Evolutionary conservation across 2,329 filamentous ascomycete species (phyloP).

Genomic region (Trichophyton schoenleinii): DNA sequence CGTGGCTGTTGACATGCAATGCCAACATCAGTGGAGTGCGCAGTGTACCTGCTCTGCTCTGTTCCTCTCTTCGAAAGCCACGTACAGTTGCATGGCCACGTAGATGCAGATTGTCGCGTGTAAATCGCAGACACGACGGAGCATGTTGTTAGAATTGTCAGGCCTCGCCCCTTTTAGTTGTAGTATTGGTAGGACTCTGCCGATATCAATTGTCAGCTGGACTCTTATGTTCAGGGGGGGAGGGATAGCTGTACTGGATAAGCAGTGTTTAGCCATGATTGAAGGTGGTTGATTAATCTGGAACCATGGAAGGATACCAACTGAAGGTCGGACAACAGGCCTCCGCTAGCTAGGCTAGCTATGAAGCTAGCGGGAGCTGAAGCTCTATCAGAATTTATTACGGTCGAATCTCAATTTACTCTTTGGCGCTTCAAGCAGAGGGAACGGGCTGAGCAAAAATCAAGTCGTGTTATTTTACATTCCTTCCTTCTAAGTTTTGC

Average conservation of each 20-base stretch:
- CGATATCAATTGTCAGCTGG: neutral
- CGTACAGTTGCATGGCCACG: neutral
- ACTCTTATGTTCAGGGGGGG: neutral
- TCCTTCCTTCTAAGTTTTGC: constrained; percentile 3
- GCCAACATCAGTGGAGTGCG: neutral
- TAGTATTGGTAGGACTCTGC: neutral
- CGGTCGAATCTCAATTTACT: neutral
- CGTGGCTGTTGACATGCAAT: neutral
- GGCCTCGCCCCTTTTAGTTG: neutral
- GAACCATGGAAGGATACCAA: too few species aligned
- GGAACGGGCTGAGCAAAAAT: neutral
- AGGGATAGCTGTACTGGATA: too few species aligned
- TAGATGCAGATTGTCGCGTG: neutral
- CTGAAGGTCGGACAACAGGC: too few species aligned
- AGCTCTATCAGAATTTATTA: too few species aligned
- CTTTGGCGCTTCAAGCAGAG: neutral
- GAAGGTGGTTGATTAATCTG: too few species aligned
- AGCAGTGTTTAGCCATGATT: too few species aligned
- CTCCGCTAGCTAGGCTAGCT: too few species aligned
- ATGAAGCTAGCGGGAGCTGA: too few species aligned
- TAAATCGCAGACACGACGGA: too few species aligned
- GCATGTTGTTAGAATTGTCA: neutral
- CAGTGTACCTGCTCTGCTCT: neutral
- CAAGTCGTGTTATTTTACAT: constrained; percentile 4
- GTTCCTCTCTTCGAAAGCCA: neutral